Percentiles rank a stretch among this genome's conserved stretches.
These are phyloP conservation scores for Piromyces sp. DNA, from an alignment of 192 early-diverging fungal species.

Conservation along the genomic window DNA sequence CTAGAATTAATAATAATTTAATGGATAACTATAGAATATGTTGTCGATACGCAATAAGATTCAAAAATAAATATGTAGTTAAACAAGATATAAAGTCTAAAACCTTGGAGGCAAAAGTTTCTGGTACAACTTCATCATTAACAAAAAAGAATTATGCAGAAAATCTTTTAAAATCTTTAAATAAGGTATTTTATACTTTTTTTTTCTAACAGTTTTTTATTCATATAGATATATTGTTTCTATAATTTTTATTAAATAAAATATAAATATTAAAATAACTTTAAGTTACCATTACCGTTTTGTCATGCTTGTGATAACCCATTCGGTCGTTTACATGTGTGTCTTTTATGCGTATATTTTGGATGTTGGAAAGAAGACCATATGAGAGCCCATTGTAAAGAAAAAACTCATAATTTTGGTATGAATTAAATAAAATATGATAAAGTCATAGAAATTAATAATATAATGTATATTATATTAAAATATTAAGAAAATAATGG, in stretches of 20 bases:
- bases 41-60: background rate
- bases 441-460: too few relatives aligned
- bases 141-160: background rate
- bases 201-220: too few relatives aligned
- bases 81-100: background rate
- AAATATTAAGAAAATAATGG: too few relatives aligned
- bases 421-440: too few relatives aligned
- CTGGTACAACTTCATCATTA: background rate
- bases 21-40: background rate
- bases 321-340: conserved; percentile 53
- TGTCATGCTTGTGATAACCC: conserved; percentile 37
- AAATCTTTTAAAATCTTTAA: background rate
- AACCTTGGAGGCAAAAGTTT: background rate
- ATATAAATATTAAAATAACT: conserved; percentile 1
- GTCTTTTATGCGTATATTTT: conserved; percentile 62
- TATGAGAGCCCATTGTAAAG: conserved; percentile 24
- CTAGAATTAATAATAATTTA: background rate
- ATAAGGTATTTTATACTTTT: background rate
- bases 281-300: conserved; percentile 35
- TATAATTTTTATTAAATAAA: too few relatives aligned
- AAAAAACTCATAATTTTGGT: conserved; percentile 33
- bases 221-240: too few relatives aligned
- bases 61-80: background rate
- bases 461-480: background rate
- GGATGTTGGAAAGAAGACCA: conserved; percentile 57